phyloP scores from a whole-genome alignment of 2,329 filamentous ascomycete species.

The Alternaria infectoria region DNA sequence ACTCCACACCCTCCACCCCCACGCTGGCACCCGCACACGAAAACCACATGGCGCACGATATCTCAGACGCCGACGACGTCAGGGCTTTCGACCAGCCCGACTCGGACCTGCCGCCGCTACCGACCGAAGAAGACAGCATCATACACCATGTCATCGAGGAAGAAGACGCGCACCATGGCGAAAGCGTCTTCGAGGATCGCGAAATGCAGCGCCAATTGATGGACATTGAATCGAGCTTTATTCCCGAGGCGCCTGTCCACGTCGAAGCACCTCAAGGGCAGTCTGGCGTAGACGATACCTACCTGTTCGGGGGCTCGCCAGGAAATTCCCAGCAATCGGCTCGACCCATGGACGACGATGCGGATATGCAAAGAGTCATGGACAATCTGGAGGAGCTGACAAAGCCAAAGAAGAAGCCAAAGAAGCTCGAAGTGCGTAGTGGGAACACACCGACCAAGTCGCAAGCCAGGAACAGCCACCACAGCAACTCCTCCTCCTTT shows the following conservation, averaged over 20 bases:
- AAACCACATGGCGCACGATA: slow-evolving; percentile 33
- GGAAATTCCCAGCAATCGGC: slow-evolving; percentile 34
- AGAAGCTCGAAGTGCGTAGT: slow-evolving; percentile 27
- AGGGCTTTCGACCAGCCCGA: slow-evolving; percentile 43
- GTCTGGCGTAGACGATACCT: slow-evolving; percentile 54
- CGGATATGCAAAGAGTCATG: slow-evolving; percentile 22
- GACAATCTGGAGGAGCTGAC: slow-evolving; percentile 21
- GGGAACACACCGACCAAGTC: slow-evolving; percentile 23
- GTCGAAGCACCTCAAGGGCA: slow-evolving; percentile 29
- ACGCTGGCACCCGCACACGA: slow-evolving; percentile 16
- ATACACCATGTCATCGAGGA: slow-evolving; percentile 40
- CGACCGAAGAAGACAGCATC: slow-evolving; percentile 49
- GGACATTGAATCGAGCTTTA: slow-evolving; percentile 69
- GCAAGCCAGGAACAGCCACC: slow-evolving; percentile 16
- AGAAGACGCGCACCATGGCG: slow-evolving; percentile 44
- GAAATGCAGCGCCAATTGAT: slow-evolving; percentile 66
- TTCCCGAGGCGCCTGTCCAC: slow-evolving; percentile 59
- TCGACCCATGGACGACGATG: slow-evolving; percentile 10
- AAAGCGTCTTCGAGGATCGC: slow-evolving; percentile 58
- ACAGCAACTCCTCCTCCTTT: slow-evolving; percentile 35
- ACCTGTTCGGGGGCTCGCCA: slow-evolving; percentile 51
- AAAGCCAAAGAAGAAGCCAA: slow-evolving; percentile 31
- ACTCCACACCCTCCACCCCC: slow-evolving; percentile 24
- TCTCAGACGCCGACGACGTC: slow-evolving; percentile 41
- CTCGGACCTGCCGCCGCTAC: slow-evolving; percentile 50